Conservation (phyloP, 164 flowering plant species). For the Buxus sempervirens region DNA sequence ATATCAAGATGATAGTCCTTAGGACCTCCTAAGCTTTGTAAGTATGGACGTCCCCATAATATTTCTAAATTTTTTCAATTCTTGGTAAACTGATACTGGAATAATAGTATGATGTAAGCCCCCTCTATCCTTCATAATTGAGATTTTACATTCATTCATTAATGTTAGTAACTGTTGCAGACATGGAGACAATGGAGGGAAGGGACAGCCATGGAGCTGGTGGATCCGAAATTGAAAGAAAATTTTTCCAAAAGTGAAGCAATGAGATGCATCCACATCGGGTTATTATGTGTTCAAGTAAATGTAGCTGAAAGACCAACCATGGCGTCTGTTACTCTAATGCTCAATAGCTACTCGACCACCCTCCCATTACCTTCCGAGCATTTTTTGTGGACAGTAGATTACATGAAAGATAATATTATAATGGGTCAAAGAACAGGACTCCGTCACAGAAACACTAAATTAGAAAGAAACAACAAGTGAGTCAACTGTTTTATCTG, state of each 20-base stretch:
- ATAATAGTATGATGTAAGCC: too few species aligned
- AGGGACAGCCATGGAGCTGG: slow-evolving; percentile 6
- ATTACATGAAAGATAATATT: too few species aligned
- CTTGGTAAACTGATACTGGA: too few species aligned
- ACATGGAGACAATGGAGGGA: too few species aligned
- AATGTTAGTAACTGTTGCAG: slow-evolving; percentile 1
- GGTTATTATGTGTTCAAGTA: too few species aligned
- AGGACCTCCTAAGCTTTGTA: slow-evolving; percentile 27
- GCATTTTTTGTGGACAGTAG: slow-evolving; percentile 7
- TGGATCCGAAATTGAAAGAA: neutral
- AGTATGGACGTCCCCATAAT: too few species aligned
- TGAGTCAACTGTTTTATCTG: neutral
- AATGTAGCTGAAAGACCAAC: too few species aligned
- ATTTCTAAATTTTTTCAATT: too few species aligned
- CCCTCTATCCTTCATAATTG: too few species aligned
- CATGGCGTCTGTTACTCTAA: slow-evolving; percentile 6
- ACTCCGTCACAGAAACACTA: neutral
- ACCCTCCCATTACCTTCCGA: slow-evolving; percentile 7
- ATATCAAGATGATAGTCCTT: slow-evolving; percentile 4
- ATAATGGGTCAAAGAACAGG: too few species aligned
- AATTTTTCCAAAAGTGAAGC: neutral
- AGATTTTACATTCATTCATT: too few species aligned
- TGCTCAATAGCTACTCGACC: slow-evolving; percentile 11
- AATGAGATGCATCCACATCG: too few species aligned
- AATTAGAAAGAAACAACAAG: neutral